Base-by-base conservation (phyloP, 306 rosid species). In the Astragalus glycyphyllos region DNA sequence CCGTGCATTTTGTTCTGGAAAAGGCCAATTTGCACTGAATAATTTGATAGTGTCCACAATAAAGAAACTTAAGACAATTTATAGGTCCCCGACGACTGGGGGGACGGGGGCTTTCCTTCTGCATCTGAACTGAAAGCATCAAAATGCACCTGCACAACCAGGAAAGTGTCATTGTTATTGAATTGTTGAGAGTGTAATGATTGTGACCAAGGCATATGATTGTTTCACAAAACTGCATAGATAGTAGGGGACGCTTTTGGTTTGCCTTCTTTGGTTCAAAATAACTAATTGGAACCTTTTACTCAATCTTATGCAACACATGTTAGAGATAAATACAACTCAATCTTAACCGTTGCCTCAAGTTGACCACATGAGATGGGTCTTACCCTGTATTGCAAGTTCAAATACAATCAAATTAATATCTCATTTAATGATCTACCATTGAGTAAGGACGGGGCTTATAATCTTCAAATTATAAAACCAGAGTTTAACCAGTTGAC, bases 91-190 rank as follows among this genome's bases (percentile, higher is more conserved):
- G 3, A 26, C 31, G 3, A 26, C 31, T 20, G 23, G 57, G 7
- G 29, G 23, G 10, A 7, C 17, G 50, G 14, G 5, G 13, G 37
- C 1, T 6, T n/a, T 57, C 31, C 79, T 75, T 14, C 38, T n/a
- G 75, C 58, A 13, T 59, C 58, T 40, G 38, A 54, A 49, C 58
- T 40, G 38, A 54, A 49, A 69, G 46, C 16, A 42, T 69, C 57
- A 29, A 50, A 35, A 4, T 26, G 48, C 8, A 37, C 71, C 71
- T 60, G 76, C 66, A 51, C 65, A 50, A 12, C n/a, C 49, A 32
- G 34, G 58, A 53, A 63, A 63, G 29, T 4, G 66, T 6, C 48
- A 74, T 42, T 41, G 74, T 29, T 53, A 40, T 13, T 41, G 11
- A 70, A 70, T 16, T 14, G 17, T 16, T 14, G 17, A 70, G 10